These are phyloP conservation scores for Russula foetens DNA, from an alignment of 768 basidiomycete genomes.

Conservation along the genomic window DNA sequence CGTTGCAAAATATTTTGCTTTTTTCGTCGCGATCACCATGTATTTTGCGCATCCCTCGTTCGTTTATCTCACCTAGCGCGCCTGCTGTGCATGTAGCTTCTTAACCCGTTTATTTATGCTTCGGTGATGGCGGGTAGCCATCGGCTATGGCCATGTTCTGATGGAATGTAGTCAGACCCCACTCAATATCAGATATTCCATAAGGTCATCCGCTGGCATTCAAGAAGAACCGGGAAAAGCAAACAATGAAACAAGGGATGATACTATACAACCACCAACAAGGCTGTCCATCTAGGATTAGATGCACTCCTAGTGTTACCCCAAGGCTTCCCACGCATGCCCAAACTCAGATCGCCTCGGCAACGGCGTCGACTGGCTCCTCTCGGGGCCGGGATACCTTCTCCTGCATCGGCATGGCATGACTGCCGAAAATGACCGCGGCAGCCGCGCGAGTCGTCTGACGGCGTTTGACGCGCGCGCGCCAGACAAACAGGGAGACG, in stretches of 20 bases:
- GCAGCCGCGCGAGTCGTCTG: neutral
- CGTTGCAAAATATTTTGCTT: neutral
- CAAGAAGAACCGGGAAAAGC: too few species aligned
- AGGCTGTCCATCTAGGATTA: neutral
- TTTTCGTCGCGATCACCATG: neutral
- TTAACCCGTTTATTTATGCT: neutral
- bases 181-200: too few species aligned
- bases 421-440: neutral
- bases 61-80: too few species aligned
- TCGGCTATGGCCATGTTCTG: neutral
- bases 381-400: neutral
- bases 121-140: neutral
- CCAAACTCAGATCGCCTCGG: neutral
- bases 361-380: neutral
- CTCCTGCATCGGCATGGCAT: neutral
- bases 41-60: neutral
- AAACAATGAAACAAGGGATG: too few species aligned
- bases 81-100: too few species aligned
- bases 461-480: slow-evolving; percentile 7
- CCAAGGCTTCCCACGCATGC: too few species aligned
- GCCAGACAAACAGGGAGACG: neutral
- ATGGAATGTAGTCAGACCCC: neutral
- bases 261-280: neutral
- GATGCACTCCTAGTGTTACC: neutral
- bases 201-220: neutral